Evolutionary conservation across 1,284 basidiomycete genomes (phyloP), one percentile per base, ranked within the genome.

Genomic region (Tilletiaria anomala): DNA sequence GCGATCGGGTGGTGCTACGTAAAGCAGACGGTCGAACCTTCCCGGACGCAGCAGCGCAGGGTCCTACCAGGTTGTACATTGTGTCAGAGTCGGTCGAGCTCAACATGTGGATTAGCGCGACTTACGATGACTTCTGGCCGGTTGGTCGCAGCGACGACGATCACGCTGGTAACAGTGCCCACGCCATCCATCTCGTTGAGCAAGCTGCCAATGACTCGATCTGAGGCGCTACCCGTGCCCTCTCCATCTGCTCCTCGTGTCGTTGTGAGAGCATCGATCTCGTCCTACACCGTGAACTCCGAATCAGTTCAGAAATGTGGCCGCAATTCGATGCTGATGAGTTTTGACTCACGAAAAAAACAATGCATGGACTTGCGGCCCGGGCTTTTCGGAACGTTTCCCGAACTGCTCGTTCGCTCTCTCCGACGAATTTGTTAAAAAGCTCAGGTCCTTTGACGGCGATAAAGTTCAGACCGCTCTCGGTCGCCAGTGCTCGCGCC

Each of bases 401-500:
- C 20, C 93, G 76, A 4, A 97, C 82, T 0, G 87, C 84, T 23
- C 84, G 76, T 69, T 99, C 93, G 1, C 86, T 93, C 69, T 97
- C 93, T 32, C 93, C 93, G 4, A 99, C 86, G 56, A 82, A 99
- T 70, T 97, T 97, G 71, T 83, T 96, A 43, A 96, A 70, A 1
- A 96, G 74, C 85, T 97, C 93, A 0, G 91, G 87, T 0, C 93
- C 93, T 68, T 94, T 94, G 44, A 97, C 84, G n/a, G 89, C 85
- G 31, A 97, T 76, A 62, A 96, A 97, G 68, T 97, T 97, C 49
- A 96, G 77, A 0, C 87, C 88, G 52, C 85, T 87, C 68, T 96
- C 91, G 22, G 79, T 83, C 3, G 93, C 93, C 55, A 91, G 80
- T 1, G 93, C 91, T 42, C 87, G 79, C 1, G 87, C 93, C 17